Evolutionary conservation across 441 rosid species (phyloP).

Genomic region (Metrosideros polymorpha): DNA sequence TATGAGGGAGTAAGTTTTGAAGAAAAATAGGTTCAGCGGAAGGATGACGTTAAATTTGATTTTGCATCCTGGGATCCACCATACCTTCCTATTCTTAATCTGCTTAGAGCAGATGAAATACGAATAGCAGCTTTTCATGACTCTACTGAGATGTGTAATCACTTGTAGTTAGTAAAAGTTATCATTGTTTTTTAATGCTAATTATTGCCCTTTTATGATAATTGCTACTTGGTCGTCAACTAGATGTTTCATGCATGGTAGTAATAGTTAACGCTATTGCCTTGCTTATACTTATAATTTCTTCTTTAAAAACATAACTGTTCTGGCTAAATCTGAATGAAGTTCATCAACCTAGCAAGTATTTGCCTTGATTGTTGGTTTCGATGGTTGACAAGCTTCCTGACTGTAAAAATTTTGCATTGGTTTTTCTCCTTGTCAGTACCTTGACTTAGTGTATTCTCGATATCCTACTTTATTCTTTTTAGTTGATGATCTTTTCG

Average conservation of each 20-base stretch:
- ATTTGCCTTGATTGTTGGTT: neutral
- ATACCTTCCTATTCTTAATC: neutral
- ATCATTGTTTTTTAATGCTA: neutral
- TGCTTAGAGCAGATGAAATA: neutral
- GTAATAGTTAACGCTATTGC: neutral
- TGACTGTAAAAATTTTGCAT: neutral
- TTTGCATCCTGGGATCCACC: neutral
- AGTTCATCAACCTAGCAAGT: neutral
- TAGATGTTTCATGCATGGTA: neutral
- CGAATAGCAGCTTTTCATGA: neutral
- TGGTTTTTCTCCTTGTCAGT: neutral
- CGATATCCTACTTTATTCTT: neutral
- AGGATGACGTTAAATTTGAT: neutral
- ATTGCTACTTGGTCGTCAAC: neutral
- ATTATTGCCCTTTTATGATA: neutral
- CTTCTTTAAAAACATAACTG: neutral
- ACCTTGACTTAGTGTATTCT: neutral
- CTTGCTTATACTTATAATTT: neutral
- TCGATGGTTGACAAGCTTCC: neutral
- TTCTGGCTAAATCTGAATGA: neutral
- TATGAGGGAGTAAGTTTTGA: neutral
- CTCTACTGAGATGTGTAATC: neutral
- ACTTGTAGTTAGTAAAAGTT: neutral
- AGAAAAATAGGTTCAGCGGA: neutral
- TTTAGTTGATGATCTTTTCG: neutral